Conservation (phyloP, 495 filamentous ascomycete species). For the Trichocladium uniseriatum region DNA sequence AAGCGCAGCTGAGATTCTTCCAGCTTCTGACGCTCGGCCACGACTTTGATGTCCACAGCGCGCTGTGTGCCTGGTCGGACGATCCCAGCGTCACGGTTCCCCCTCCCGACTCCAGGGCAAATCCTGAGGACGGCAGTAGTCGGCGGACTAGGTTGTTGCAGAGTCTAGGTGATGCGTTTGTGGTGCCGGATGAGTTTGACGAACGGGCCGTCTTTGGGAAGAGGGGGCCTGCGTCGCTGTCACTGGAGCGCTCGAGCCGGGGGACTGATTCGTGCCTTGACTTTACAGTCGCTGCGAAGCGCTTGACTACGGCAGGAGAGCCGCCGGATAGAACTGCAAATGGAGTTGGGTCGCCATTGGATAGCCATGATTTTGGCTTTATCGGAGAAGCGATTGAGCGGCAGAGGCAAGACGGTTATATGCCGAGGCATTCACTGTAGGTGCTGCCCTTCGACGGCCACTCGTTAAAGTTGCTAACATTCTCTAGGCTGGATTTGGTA, state of each 20-base stretch:
- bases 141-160: constrained; percentile 4
- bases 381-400: constrained; percentile 11
- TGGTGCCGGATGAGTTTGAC: constrained; percentile 23
- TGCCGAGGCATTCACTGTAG: constrained; percentile 21
- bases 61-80: constrained; percentile 25
- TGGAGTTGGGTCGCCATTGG: not conserved
- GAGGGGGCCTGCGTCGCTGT: not conserved
- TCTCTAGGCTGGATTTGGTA: constrained; percentile 13
- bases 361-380: constrained; percentile 4
- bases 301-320: not conserved
- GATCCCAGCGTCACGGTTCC: not conserved
- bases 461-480: constrained; percentile 1
- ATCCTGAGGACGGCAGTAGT: not conserved
- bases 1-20: constrained; percentile 19
- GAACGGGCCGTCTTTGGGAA: constrained; percentile 11
- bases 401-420: constrained; percentile 12
- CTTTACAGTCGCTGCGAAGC: constrained; percentile 5
- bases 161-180: constrained; percentile 13
- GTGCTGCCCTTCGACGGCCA: not conserved
- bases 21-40: constrained; percentile 24
- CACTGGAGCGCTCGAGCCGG: not conserved
- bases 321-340: not conserved
- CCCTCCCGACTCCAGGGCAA: constrained; percentile 5
- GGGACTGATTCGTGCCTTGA: constrained; percentile 1
- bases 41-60: constrained; percentile 17